Percentiles rank a stretch among this genome's conserved stretches.
Conservation (phyloP, 768 basidiomycete genomes). For the Suillus variegatus region DNA sequence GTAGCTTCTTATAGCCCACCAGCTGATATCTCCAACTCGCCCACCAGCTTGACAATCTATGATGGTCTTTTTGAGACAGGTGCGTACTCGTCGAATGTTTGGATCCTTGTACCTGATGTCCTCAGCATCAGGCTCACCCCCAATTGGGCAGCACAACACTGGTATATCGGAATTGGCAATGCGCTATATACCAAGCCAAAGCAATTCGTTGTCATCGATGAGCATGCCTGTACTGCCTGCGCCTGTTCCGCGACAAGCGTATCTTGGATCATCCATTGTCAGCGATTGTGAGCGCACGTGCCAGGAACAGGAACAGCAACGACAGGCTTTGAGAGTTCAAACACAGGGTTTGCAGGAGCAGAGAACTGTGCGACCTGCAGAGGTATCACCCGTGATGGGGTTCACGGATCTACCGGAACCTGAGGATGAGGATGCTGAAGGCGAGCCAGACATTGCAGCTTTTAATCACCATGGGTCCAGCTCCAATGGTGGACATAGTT, state of each 20-base stretch:
- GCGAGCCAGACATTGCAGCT: constrained; percentile 31
- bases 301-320: constrained; percentile 38
- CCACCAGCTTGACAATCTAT: constrained; percentile 22
- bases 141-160: constrained; percentile 1
- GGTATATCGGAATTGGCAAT: constrained; percentile 18
- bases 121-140: neutral
- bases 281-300: constrained; percentile 37
- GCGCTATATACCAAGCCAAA: constrained; percentile 23
- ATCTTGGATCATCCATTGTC: constrained; percentile 32
- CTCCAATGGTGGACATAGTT: constrained; percentile 27
- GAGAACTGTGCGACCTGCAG: constrained; percentile 33
- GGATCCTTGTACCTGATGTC: neutral
- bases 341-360: constrained; percentile 36
- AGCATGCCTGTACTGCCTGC: constrained; percentile 26
- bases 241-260: constrained; percentile 34
- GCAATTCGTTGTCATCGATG: constrained; percentile 23
- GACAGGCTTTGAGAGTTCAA: constrained; percentile 30
- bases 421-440: constrained; percentile 39
- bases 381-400: constrained; percentile 33
- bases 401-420: constrained; percentile 30
- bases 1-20: constrained; percentile 19
- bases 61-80: constrained; percentile 29
- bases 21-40: constrained; percentile 25
- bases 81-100: constrained; percentile 18
- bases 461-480: constrained; percentile 25